A percentile compares a stretch with the other conserved stretches of the same genome.
phyloP scores from a whole-genome alignment of 2,329 filamentous ascomycete species.

The Cercospora beticola region DNA sequence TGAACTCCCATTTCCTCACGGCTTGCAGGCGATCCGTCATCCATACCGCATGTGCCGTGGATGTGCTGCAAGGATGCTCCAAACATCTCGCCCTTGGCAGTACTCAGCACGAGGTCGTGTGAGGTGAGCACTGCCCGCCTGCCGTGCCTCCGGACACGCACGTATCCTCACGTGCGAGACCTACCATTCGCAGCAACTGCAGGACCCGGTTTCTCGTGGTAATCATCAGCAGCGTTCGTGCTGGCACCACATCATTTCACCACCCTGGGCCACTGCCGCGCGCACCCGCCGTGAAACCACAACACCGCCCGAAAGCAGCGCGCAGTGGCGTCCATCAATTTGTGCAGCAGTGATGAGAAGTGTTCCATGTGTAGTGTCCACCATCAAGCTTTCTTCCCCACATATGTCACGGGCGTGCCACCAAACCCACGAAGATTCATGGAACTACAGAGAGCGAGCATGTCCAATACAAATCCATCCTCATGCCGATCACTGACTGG shows the following conservation, averaged over 20 bases:
- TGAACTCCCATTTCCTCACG: not conserved
- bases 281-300: not conserved
- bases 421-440: not conserved
- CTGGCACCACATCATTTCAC: not conserved
- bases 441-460: not conserved
- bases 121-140: constrained; percentile 9
- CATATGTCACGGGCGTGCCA: not conserved
- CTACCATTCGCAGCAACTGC: not conserved
- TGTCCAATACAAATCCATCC: not conserved
- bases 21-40: not conserved
- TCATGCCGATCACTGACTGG: not conserved
- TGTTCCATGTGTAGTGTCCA: not conserved
- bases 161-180: not conserved
- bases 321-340: not conserved
- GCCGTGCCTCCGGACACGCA: not conserved
- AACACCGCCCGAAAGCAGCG: not conserved
- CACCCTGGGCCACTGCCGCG: not conserved
- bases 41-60: not conserved
- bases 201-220: not conserved
- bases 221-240: not conserved
- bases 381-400: not conserved
- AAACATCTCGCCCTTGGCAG: not conserved
- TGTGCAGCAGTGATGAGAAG: not conserved
- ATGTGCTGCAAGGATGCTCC: constrained; percentile 17
- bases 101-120: not conserved